Percentiles rank a stretch among this genome's conserved stretches.
phyloP scores from a whole-genome alignment of 805 yeast genomes.

The Ogataea zsoltii region DNA sequence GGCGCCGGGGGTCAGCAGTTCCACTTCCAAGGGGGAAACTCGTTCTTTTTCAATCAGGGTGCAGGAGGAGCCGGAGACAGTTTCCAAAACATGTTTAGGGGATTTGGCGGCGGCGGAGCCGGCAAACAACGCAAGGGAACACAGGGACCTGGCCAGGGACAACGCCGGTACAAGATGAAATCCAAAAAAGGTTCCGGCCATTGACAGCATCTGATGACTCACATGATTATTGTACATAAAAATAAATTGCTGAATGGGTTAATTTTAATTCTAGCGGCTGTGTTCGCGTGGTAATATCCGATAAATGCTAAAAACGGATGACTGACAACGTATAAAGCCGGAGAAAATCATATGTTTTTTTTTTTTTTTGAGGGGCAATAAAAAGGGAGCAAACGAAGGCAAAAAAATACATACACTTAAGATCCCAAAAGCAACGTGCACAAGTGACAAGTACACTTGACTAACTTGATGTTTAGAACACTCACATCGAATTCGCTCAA shows the following conservation, averaged over 20 bases:
- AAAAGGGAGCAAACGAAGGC: conserved; percentile 1
- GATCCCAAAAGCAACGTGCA: not conserved
- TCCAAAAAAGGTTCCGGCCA: conserved; percentile 2
- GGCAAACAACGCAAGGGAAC: conserved; percentile 1
- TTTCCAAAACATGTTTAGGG: conserved; percentile 10
- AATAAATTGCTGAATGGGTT: too few relatives aligned
- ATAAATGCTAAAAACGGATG: not conserved
- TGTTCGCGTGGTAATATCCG: not conserved
- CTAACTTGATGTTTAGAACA: conserved; percentile 30
- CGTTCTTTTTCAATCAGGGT: conserved; percentile 4
- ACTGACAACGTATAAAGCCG: conserved; percentile 5
- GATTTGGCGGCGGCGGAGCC: not conserved
- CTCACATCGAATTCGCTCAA: conserved; percentile 31
- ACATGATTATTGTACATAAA: too few relatives aligned
- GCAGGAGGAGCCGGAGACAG: conserved; percentile 12
- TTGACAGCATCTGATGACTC: not conserved
- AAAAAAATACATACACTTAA: not conserved
- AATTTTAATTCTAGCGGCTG: too few relatives aligned
- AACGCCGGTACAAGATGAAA: conserved; percentile 5
- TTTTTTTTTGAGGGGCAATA: not conserved
- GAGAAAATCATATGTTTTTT: conserved; percentile 7
- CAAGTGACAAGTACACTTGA: not conserved
- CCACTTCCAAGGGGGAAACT: conserved; percentile 15
- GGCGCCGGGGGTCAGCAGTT: conserved; percentile 13
- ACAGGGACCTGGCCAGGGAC: conserved; percentile 6